Percentiles rank a stretch among this genome's conserved stretches.
Evolutionary conservation across 1,284 basidiomycete genomes (phyloP).

Genomic region (Trichosporon inkin): DNA sequence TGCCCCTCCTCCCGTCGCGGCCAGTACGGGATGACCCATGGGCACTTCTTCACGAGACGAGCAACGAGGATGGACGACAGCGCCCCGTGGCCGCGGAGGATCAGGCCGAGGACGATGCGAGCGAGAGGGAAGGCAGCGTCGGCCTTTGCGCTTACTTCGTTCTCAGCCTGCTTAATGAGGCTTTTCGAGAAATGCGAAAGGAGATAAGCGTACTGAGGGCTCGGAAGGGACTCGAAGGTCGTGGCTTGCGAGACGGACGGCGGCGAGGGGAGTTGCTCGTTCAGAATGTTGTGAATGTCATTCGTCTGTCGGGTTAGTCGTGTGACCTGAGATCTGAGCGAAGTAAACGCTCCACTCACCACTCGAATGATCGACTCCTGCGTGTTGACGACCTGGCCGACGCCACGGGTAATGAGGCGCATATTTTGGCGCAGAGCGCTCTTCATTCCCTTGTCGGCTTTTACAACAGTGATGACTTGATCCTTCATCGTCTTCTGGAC

Average conservation of each 20-base stretch:
- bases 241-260: conserved; percentile 49
- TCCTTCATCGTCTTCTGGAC: conserved; percentile 67
- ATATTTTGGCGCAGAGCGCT: conserved; percentile 59
- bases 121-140: conserved; percentile 79
- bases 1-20: conserved; percentile 46
- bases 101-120: conserved; percentile 65
- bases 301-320: conserved; percentile 55
- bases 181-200: conserved; percentile 83
- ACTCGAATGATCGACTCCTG: conserved; percentile 64
- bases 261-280: conserved; percentile 42
- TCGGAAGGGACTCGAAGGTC: conserved; percentile 37
- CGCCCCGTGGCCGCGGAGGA: conserved; percentile 57
- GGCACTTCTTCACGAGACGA: conserved; percentile 75
- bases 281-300: conserved; percentile 60
- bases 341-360: conserved; percentile 22
- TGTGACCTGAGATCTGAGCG: no score
- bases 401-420: conserved; percentile 79
- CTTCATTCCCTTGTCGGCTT: conserved; percentile 57
- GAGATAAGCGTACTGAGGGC: conserved; percentile 62
- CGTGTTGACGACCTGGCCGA: conserved; percentile 88
- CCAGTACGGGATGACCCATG: conserved; percentile 54
- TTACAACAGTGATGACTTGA: conserved; percentile 65
- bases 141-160: conserved; percentile 85
- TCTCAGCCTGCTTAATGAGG: conserved; percentile 88
- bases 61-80: conserved; percentile 77